Evolutionary conservation across 768 basidiomycete species (phyloP).

Genomic region (Lentinula edodes): DNA sequence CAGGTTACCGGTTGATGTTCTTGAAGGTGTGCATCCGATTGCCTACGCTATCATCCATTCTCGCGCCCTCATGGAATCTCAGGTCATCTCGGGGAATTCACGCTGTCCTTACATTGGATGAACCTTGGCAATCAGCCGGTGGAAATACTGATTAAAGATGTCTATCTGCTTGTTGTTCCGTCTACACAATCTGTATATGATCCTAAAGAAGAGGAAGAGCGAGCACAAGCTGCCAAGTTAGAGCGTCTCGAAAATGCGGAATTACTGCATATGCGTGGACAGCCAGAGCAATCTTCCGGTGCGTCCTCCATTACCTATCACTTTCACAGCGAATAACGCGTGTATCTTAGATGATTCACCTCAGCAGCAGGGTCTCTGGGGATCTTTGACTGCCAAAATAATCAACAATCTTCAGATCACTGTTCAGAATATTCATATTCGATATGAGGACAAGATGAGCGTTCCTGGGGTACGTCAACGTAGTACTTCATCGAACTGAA

Average conservation of each 20-base stretch:
- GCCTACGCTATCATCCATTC: background rate
- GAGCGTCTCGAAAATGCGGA: conserved; percentile 90
- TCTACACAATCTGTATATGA: conserved; percentile 63
- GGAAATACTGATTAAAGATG: conserved; percentile 87
- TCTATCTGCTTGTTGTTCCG: conserved; percentile 90
- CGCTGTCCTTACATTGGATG: conserved; percentile 84
- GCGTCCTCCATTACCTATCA: conserved; percentile 8
- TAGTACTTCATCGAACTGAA: background rate
- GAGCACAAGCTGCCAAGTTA: conserved; percentile 80
- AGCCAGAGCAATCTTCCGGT: conserved; percentile 49
- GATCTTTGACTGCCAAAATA: conserved; percentile 81
- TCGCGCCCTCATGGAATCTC: conserved; percentile 1
- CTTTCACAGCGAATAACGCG: background rate
- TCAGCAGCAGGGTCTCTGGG: conserved; percentile 81
- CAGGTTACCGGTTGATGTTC: conserved; percentile 88
- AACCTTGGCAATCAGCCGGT: conserved; percentile 87
- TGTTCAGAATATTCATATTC: conserved; percentile 91
- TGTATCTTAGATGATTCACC: conserved; percentile 38
- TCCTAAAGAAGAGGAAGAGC: conserved; percentile 78
- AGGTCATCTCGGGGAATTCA: conserved; percentile 86
- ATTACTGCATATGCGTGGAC: conserved; percentile 61
- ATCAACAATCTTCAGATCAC: conserved; percentile 96
- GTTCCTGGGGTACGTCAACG: conserved; percentile 76
- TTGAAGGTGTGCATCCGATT: conserved; percentile 57
- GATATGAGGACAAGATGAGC: conserved; percentile 93